Conservation (phyloP, 1,284 basidiomycete genomes). For the Lignosus rhinocerotis region DNA sequence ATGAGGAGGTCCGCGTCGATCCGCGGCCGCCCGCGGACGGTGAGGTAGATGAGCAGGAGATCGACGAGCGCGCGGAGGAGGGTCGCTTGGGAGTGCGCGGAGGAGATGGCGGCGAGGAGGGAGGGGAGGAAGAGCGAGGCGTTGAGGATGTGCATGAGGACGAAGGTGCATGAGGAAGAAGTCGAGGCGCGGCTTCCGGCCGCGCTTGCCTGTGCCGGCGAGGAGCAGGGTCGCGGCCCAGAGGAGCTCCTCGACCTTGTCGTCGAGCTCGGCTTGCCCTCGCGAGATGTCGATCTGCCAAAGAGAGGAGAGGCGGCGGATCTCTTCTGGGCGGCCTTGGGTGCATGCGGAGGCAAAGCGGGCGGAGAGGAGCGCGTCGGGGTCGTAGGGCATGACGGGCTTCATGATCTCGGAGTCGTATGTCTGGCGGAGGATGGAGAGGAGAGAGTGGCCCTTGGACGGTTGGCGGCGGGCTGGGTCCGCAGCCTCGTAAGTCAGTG, state of each 20-base stretch:
- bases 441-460: slow-evolving; percentile 38
- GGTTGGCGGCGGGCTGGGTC: slow-evolving; percentile 20
- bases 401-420: slow-evolving; percentile 54
- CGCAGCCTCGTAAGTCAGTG: not conserved
- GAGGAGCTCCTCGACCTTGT: slow-evolving; percentile 54
- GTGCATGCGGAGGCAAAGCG: slow-evolving; percentile 37
- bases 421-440: slow-evolving; percentile 51
- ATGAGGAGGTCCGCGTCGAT: slow-evolving; percentile 58
- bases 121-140: slow-evolving; percentile 62
- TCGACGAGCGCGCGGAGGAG: slow-evolving; percentile 52
- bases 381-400: slow-evolving; percentile 55
- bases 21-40: slow-evolving; percentile 59
- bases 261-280: slow-evolving; percentile 41
- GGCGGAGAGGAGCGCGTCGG: slow-evolving; percentile 40
- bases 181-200: slow-evolving; percentile 55
- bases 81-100: slow-evolving; percentile 40
- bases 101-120: slow-evolving; percentile 41
- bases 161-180: slow-evolving; percentile 80
- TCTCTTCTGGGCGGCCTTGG: slow-evolving; percentile 45
- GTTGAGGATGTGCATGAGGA: slow-evolving; percentile 72
- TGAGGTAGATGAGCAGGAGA: slow-evolving; percentile 42
- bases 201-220: slow-evolving; percentile 51
- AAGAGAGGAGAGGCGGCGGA: slow-evolving; percentile 47
- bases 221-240: slow-evolving; percentile 54
- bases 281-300: slow-evolving; percentile 47